A percentile compares a stretch with the other conserved stretches of the same genome.
phyloP scores from a whole-genome alignment of 2,329 filamentous ascomycete species.

The Scedosporium dehoogii region DNA sequence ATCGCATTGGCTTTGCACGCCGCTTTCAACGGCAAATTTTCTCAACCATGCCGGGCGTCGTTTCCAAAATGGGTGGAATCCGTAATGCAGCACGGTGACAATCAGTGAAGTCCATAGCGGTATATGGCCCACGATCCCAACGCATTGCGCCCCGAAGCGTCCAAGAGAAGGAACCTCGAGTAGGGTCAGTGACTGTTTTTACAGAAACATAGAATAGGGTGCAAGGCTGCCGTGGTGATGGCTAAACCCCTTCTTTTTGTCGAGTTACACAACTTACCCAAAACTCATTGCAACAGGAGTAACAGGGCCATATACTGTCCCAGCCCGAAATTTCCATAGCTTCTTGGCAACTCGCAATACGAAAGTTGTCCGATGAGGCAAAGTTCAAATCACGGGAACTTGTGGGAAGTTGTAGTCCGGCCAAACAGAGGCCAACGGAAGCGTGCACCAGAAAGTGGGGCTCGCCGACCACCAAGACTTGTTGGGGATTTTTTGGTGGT shows the following conservation, averaged over 20 bases:
- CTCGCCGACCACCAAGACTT: too few relatives aligned
- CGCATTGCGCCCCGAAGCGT: not conserved
- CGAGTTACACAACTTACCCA: not conserved
- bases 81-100: constrained; percentile 20
- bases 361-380: not conserved
- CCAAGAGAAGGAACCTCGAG: not conserved
- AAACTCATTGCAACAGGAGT: constrained; percentile 2
- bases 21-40: constrained; percentile 20
- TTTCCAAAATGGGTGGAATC: constrained; percentile 18
- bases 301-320: not conserved
- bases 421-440: too few relatives aligned
- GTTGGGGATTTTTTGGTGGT: too few relatives aligned
- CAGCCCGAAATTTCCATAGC: not conserved
- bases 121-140: constrained; percentile 9
- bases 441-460: too few relatives aligned
- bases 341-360: not conserved
- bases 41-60: constrained; percentile 23
- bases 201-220: not conserved
- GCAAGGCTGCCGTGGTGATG: not conserved
- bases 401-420: too few relatives aligned
- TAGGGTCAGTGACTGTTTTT: not conserved
- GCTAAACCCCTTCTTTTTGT: not conserved
- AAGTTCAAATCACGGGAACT: not conserved
- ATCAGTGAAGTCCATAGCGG: constrained; percentile 20
- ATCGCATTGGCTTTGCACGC: not conserved